Base-by-base conservation (phyloP, 257 asterid species). In the Asclepias syriaca region DNA sequence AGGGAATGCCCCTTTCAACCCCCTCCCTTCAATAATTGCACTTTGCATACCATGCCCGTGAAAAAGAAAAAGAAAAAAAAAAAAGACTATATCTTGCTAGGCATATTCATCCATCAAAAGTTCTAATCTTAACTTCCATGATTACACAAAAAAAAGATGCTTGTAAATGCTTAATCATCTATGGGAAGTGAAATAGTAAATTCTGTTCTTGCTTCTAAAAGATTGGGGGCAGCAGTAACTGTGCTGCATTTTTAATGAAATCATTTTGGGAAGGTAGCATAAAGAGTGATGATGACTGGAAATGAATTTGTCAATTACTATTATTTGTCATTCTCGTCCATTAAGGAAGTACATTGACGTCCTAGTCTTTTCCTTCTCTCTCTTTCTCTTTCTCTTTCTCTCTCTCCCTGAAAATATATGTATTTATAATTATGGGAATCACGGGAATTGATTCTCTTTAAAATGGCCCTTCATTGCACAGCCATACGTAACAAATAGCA, bases 401-500 rank as follows among this genome's bases (percentile, higher is more conserved):
- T 61, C 10, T 68, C 63, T 67, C 2, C 13, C 71, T 34, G 57
- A 29, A n/a, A 57, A n/a, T 40, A 53, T 68, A 24, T 40, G 48
- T 68, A 63, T 65, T 74, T 75, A 74, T 73, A 79, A 55, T 79
- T 53, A 3, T 60, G 78, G 74, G 58, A 39, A 54, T 90, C 92
- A 86, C 89, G 94, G 88, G 90, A 71, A 57, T 71, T 79, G 94
- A 84, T 91, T 86, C 92, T 80, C 85, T 74, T 66, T 21, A 85
- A 75, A 74, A 80, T 74, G 69, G 64, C 82, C 66, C 70, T 61
- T 72, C 50, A 69, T 57, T 59, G 73, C 69, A 66, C 59, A 81
- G 69, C 77, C 57, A 75, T 64, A 79, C 53, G 71, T 66, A 37
- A 75, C 77, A 50, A 74, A 11, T 4, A 27, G 22, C 10, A 43